Percentiles rank a stretch among this genome's conserved stretches.
Evolutionary conservation across 176 grass and related monocot genomes (phyloP).

Genomic region (Puya raimondii): DNA sequence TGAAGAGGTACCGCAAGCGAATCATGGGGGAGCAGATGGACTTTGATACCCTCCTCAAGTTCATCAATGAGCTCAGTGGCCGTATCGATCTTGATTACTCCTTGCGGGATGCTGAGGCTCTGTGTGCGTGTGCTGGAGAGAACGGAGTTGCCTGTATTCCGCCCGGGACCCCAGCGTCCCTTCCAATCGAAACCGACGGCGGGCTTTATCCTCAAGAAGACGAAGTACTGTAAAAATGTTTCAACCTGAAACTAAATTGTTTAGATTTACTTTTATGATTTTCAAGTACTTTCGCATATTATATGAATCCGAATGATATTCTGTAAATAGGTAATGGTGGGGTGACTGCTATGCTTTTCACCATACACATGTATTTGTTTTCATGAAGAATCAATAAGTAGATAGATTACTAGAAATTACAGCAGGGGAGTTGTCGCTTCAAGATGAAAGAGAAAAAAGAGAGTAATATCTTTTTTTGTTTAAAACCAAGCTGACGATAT

Average conservation of each 20-base stretch:
- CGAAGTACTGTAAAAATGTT: constrained; percentile 50
- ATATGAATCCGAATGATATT: not conserved
- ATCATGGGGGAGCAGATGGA: constrained; percentile 94
- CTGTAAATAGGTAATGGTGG: not conserved
- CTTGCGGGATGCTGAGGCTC: constrained; percentile 68
- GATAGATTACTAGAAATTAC: too few species aligned
- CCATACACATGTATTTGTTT: too few species aligned
- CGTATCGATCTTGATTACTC: constrained; percentile 63
- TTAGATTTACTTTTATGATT: not conserved
- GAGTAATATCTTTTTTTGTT: too few species aligned
- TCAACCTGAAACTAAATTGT: not conserved
- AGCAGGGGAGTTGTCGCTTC: too few species aligned
- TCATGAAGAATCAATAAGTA: too few species aligned
- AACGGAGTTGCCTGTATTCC: constrained; percentile 69
- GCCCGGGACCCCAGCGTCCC: constrained; percentile 76
- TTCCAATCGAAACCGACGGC: constrained; percentile 59
- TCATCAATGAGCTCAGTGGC: constrained; percentile 93
- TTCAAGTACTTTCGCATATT: not conserved
- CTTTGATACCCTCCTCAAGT: constrained; percentile 95
- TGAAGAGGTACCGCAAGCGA: constrained; percentile 56
- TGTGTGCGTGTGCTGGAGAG: constrained; percentile 55
- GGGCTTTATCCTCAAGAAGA: constrained; percentile 71
- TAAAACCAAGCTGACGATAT: too few species aligned
- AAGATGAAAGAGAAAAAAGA: too few species aligned
- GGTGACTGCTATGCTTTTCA: too few species aligned